Base-by-base conservation (phyloP, 768 basidiomycete genomes). In the Rhizopogon sp. region DNA sequence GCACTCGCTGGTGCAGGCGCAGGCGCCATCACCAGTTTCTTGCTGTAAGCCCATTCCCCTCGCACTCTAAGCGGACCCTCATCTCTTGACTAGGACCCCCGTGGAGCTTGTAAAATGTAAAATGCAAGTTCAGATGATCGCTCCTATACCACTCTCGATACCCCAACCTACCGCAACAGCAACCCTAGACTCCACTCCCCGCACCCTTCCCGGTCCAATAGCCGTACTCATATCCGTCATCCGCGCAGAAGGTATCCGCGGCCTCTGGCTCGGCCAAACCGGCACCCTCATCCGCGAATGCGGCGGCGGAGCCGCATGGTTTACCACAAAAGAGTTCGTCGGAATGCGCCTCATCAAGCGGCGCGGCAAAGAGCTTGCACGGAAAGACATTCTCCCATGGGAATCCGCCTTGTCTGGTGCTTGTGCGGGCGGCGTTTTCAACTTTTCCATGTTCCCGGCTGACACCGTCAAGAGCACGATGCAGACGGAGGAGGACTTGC, bases 81-180 rank as follows among this genome's bases (percentile, higher is more conserved):
- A n/a, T 25, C 5, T 9, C 20, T 40, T 45, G 14, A 25, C 62
- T 52, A 93, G 91, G 29, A 97, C 94, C 0, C 95, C 95, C 1
- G 87, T 98, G 54, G 95, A 97, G 64, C 85, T 97, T 47, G 83
- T 98, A 56, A 97, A 98, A 72, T 97, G 93, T 75, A 92, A 93
- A 70, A 96, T 98, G 93, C 95, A 97, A 69, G 95, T 97, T 2
- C 93, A 96, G 66, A 87, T 92, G 82, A 82, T 96, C 20, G 72
- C 78, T 17, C 56, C 70, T 1, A 55, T 43, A 22, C 39, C 56
- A 29, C 40, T 59, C 7, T 54, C 66, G 10, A n/a, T 61, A 1
- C 54, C 58, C 6, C 22, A 64, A 17, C 28, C 50, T 40, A 46
- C 66, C 16, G 56, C 60, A 1, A 22, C 66, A 7, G 59, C 50